Evolutionary conservation across 306 rosid genomes (phyloP).

Genomic region (Fragaria vesca): DNA sequence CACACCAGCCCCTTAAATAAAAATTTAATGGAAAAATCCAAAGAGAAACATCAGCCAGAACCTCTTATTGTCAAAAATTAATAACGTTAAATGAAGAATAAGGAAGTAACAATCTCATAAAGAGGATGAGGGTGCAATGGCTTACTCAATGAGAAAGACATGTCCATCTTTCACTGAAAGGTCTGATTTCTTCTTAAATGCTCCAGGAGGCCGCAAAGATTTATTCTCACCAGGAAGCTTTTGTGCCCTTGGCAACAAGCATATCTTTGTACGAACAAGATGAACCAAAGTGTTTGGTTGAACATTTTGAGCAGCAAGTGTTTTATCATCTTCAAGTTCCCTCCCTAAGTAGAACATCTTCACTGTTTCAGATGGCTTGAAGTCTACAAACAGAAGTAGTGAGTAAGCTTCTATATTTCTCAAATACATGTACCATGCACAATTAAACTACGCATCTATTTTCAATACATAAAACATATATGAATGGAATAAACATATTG

Average conservation of each 20-base stretch:
- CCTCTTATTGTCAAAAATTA: background rate
- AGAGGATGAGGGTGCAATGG: background rate
- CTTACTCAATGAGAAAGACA: conserved; percentile 94
- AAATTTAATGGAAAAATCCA: background rate
- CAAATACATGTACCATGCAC: background rate
- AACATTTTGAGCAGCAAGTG: conserved; percentile 83
- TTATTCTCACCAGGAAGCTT: conserved; percentile 85
- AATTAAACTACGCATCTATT: conserved; percentile 3
- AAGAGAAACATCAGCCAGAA: background rate
- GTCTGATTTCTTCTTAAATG: conserved; percentile 96
- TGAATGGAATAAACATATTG: conserved; percentile 9
- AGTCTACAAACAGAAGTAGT: conserved; percentile 46
- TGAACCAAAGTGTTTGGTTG: conserved; percentile 86
- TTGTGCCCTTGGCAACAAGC: conserved; percentile 77
- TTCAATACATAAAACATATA: conserved; percentile 11
- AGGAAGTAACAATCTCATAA: background rate
- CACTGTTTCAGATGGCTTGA: conserved; percentile 73
- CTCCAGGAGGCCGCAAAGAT: conserved; percentile 93
- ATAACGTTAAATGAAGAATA: background rate
- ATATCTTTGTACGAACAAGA: conserved; percentile 85
- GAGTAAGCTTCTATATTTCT: background rate
- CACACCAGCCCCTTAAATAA: background rate
- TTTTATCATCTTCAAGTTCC: conserved; percentile 73
- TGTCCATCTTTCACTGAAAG: conserved; percentile 95
- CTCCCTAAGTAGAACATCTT: conserved; percentile 71